These are phyloP conservation scores for Phoma sp. DNA, from an alignment of 2,329 filamentous ascomycete genomes.

Conservation along the genomic window DNA sequence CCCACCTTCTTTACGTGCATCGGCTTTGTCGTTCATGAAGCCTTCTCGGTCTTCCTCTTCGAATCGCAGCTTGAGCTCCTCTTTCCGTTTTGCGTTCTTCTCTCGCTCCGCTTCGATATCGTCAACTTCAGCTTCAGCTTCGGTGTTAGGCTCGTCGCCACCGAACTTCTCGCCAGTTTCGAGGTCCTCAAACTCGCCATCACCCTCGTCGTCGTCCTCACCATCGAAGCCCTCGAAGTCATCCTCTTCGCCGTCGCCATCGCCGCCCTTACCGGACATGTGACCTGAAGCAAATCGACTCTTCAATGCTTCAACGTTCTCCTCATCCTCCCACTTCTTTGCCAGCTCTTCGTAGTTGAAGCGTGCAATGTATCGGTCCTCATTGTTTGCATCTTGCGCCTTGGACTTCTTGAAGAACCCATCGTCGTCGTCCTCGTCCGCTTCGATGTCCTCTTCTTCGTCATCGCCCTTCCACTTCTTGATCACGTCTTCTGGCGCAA, in stretches of 20 bases:
- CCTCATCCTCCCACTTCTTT: conserved; percentile 81
- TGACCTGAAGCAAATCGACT: conserved; percentile 76
- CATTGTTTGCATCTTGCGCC: conserved; percentile 58
- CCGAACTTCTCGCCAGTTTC: conserved; percentile 73
- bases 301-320: conserved; percentile 76
- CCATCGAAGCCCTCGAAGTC: conserved; percentile 64
- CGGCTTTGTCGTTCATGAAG: conserved; percentile 86
- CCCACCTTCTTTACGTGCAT: conserved; percentile 71
- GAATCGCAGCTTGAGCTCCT: conserved; percentile 91
- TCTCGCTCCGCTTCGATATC: conserved; percentile 86
- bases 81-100: conserved; percentile 88
- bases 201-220: conserved; percentile 68
- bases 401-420: conserved; percentile 67
- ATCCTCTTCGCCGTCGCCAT: conserved; percentile 47
- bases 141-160: conserved; percentile 47
- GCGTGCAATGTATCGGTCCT: conserved; percentile 79
- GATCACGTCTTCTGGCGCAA: conserved; percentile 77
- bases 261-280: conserved; percentile 54
- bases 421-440: conserved; percentile 68
- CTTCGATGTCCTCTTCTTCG: conserved; percentile 57
- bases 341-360: conserved; percentile 84
- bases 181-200: conserved; percentile 84
- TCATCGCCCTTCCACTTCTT: conserved; percentile 78
- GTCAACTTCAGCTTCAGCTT: conserved; percentile 54
- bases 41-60: conserved; percentile 98